Percentiles rank a stretch among this genome's conserved stretches.
Evolutionary conservation across 208 protist species (phyloP).

Genomic region (Histomonas meleagridis): DNA sequence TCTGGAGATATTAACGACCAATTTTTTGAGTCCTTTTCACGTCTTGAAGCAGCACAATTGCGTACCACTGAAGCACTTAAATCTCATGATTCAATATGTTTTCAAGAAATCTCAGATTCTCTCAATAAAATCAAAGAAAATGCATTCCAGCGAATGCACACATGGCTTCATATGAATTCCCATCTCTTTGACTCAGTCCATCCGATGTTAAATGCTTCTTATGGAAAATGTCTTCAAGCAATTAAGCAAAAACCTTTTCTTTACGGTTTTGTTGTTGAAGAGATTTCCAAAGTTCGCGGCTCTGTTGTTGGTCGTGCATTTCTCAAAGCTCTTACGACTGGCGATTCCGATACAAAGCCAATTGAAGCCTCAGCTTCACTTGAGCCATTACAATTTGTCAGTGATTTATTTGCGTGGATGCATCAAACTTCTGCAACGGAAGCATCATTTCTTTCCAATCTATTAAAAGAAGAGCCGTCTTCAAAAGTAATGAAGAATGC

Average conservation of each 20-base stretch:
- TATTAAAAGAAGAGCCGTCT: not conserved
- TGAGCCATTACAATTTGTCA: not conserved
- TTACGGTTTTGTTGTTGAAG: not conserved
- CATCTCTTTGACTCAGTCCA: not conserved
- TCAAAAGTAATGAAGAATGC: not conserved
- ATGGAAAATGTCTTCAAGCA: not conserved
- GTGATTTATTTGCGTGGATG: not conserved
- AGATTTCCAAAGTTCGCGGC: not conserved
- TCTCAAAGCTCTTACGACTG: not conserved
- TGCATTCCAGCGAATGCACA: not conserved
- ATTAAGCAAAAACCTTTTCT: not conserved
- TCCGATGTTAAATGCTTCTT: not conserved
- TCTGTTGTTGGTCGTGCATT: not conserved
- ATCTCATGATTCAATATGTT: not conserved
- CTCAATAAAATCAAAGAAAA: not conserved
- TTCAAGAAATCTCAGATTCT: not conserved
- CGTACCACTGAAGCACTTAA: not conserved
- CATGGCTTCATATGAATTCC: not conserved
- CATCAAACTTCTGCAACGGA: conserved; percentile 33
- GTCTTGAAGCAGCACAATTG: not conserved
- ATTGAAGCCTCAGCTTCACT: not conserved
- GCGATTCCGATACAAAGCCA: not conserved
- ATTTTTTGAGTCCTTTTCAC: not conserved
- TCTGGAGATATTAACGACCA: not conserved
- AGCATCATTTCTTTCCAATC: not conserved